phyloP scores from a whole-genome alignment of 768 basidiomycete genomes.

The Agrocybe chaxingu region DNA sequence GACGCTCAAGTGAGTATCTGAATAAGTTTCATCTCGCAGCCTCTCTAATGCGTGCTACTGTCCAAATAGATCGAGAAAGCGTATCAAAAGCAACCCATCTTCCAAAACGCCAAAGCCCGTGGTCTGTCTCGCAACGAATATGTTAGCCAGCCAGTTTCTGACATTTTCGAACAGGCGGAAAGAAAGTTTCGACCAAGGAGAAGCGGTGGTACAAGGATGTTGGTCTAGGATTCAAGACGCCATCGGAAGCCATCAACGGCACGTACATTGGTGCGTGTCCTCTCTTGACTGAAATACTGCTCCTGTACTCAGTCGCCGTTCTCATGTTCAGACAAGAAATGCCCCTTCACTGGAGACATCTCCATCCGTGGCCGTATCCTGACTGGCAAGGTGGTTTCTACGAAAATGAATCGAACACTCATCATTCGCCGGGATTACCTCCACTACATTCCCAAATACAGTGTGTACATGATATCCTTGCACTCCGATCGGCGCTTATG shows the following conservation, averaged over 20 bases:
- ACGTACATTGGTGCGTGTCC: conserved; percentile 85
- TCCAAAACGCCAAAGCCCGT: conserved; percentile 94
- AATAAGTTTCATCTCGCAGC: neutral
- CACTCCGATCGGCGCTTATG: conserved; percentile 5
- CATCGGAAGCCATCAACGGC: conserved; percentile 90
- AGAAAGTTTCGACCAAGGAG: conserved; percentile 91
- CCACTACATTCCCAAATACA: conserved; percentile 98
- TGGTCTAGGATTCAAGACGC: conserved; percentile 96
- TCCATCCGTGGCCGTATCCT: conserved; percentile 99
- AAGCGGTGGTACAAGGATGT: conserved; percentile 99
- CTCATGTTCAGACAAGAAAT: conserved; percentile 85
- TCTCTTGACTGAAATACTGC: neutral
- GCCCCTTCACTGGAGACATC: conserved; percentile 95
- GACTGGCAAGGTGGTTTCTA: conserved; percentile 95
- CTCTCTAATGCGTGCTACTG: neutral
- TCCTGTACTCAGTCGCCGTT: neutral
- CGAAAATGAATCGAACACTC: conserved; percentile 99
- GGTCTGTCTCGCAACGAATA: conserved; percentile 52
- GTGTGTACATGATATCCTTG: conserved; percentile 42
- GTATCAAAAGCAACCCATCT: conserved; percentile 96
- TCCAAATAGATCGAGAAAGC: conserved; percentile 84
- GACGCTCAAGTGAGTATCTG: conserved; percentile 48
- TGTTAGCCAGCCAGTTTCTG: conserved; percentile 10
- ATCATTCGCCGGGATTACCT: conserved; percentile 95
- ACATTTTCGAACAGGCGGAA: conserved; percentile 54